These are phyloP conservation scores for Lodderomyces orthopsilosis DNA, from an alignment of 1,139 yeast genomes.

Conservation along the genomic window DNA sequence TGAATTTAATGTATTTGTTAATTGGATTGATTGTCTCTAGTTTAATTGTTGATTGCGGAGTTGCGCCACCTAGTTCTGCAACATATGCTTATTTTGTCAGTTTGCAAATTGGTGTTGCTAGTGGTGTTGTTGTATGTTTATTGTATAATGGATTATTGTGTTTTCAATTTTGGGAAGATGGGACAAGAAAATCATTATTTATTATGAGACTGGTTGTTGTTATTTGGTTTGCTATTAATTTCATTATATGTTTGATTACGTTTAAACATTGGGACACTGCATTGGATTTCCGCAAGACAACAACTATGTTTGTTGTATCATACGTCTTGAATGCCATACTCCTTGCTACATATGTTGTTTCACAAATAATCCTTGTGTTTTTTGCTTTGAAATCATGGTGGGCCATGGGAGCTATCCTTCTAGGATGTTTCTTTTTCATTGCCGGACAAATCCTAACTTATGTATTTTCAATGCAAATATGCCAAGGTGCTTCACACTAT, in stretches of 20 bases:
- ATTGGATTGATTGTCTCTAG: constrained; percentile 60
- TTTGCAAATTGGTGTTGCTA: constrained; percentile 69
- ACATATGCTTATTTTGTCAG: constrained; percentile 83
- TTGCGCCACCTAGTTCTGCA: constrained; percentile 76
- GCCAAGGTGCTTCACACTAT: constrained; percentile 75
- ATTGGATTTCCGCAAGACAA: constrained; percentile 45
- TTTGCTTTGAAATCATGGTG: constrained; percentile 72
- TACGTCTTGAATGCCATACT: constrained; percentile 71
- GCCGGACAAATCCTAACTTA: constrained; percentile 76
- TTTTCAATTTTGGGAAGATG: constrained; percentile 93
- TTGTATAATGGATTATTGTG: constrained; percentile 75
- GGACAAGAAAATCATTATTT: constrained; percentile 65
- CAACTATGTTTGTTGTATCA: constrained; percentile 63
- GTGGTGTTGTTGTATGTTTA: constrained; percentile 68
- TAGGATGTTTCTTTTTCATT: constrained; percentile 73
- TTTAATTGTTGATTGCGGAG: constrained; percentile 87
- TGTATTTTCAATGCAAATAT: constrained; percentile 62
- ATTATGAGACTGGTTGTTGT: constrained; percentile 48
- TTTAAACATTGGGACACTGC: constrained; percentile 66
- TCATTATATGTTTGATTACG: constrained; percentile 66
- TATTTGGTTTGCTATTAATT: constrained; percentile 59
- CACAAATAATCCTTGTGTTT: constrained; percentile 70
- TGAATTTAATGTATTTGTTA: constrained; percentile 64
- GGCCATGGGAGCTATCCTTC: constrained; percentile 78
- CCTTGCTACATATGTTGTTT: constrained; percentile 57